Evolutionary conservation across 371 early-diverging fungal genomes (phyloP).

Genomic region (Haplosporangium sp.): DNA sequence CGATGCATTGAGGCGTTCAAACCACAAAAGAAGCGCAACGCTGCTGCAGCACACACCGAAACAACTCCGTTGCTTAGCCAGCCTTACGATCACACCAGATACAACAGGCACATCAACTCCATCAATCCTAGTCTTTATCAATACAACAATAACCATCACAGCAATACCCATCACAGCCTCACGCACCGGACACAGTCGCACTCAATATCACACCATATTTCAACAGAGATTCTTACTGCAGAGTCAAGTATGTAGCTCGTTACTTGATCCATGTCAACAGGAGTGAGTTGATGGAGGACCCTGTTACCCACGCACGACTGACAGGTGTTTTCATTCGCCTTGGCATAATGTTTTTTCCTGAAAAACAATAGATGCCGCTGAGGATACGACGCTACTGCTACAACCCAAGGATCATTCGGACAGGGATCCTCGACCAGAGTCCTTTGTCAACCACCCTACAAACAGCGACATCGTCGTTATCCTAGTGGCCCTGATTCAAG

Average conservation of each 20-base stretch:
- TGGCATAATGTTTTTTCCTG: slow-evolving; percentile 1
- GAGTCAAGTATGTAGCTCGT: slow-evolving; percentile 18
- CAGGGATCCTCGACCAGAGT: slow-evolving; percentile 39
- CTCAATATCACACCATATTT: neutral
- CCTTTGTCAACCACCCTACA: slow-evolving; percentile 49
- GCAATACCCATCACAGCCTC: neutral
- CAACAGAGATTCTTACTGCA: slow-evolving; percentile 4
- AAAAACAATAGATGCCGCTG: slow-evolving; percentile 22
- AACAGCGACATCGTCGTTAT: slow-evolving; percentile 38
- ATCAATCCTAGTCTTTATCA: neutral
- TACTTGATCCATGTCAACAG: too few species aligned
- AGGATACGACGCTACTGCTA: slow-evolving; percentile 29
- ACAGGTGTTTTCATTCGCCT: neutral
- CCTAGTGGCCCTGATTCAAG: slow-evolving; percentile 36
- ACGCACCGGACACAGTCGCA: neutral
- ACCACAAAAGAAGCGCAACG: neutral
- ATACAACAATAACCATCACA: neutral
- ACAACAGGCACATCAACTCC: neutral
- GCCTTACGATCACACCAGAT: slow-evolving; percentile 11
- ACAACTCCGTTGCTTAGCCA: slow-evolving; percentile 18
- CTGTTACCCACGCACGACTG: too few species aligned
- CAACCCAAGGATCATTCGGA: slow-evolving; percentile 39
- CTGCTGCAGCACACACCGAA: slow-evolving; percentile 7
- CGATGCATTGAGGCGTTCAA: slow-evolving; percentile 15
- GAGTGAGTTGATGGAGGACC: too few species aligned